A percentile compares a stretch with the other conserved stretches of the same genome.
Conservation (phyloP, 1,284 basidiomycete genomes). For the Paramarasmius palmivorus region DNA sequence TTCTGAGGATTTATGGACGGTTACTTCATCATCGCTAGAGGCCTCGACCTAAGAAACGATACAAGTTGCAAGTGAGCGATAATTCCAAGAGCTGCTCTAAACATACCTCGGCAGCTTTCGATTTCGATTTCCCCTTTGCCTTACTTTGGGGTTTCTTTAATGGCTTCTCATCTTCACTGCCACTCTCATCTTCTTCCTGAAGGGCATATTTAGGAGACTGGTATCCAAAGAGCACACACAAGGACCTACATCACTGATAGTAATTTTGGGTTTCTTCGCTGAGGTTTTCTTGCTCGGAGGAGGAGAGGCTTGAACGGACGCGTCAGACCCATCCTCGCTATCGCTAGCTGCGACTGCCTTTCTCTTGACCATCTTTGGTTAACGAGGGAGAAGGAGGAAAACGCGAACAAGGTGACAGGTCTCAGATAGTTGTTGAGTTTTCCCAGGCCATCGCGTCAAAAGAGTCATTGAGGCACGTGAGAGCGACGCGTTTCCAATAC, state of each 20-base stretch:
- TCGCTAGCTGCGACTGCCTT: not conserved
- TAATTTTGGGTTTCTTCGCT: conserved; percentile 17
- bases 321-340: conserved; percentile 3
- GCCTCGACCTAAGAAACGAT: not conserved
- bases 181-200: conserved; percentile 10
- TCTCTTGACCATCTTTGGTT: not conserved
- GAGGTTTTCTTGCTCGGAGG: conserved; percentile 11
- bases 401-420: not conserved
- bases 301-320: conserved; percentile 9
- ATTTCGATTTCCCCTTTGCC: not conserved
- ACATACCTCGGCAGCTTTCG: not conserved
- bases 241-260: conserved; percentile 8
- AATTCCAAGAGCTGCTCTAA: not conserved
- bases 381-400: not conserved
- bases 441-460: not conserved
- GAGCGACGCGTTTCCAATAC: no score
- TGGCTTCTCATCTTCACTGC: conserved; percentile 14
- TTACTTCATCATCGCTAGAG: not conserved
- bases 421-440: not conserved
- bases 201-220: not conserved
- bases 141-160: conserved; percentile 17
- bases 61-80: not conserved
- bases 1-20: conserved; percentile 33
- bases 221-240: not conserved
- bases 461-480: not conserved